phyloP scores from a whole-genome alignment of 192 early-diverging fungal species.

The Mortierella hygrophila region DNA sequence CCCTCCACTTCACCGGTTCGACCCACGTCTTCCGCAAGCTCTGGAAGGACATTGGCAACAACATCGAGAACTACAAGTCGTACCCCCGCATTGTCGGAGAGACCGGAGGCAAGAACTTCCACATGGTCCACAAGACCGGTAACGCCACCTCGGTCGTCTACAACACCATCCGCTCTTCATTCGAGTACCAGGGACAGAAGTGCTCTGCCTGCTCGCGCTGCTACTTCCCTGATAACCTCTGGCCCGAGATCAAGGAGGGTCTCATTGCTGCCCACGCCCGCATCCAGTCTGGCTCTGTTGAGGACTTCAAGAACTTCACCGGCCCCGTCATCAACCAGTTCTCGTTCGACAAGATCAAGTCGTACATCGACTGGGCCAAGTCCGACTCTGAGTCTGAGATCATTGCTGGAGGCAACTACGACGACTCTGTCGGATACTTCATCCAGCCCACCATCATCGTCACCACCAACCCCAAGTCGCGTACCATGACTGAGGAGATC shows the following conservation, averaged over 20 bases:
- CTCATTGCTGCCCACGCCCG: constrained; percentile 76
- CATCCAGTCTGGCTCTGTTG: constrained; percentile 88
- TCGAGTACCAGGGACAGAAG: constrained; percentile 99
- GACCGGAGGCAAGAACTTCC: constrained; percentile 99
- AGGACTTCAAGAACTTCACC: constrained; percentile 89
- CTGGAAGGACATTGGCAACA: constrained; percentile 92
- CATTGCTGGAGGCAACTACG: constrained; percentile 91
- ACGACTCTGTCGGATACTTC: constrained; percentile 90
- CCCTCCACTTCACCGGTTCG: constrained; percentile 96
- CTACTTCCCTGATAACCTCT: constrained; percentile 90
- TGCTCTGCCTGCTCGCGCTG: constrained; percentile 95
- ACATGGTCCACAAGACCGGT: constrained; percentile 88
- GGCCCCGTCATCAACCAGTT: constrained; percentile 94
- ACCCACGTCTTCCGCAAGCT: constrained; percentile 94
- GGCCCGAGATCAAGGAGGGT: constrained; percentile 77
- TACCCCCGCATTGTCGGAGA: constrained; percentile 99
- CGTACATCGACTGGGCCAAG: constrained; percentile 88
- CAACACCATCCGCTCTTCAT: constrained; percentile 92
- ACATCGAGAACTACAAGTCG: constrained; percentile 90
- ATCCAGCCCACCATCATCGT: constrained; percentile 92
- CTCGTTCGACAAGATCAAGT: constrained; percentile 93
- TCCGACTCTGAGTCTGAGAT: constrained; percentile 77
- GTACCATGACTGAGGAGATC: constrained; percentile 95
- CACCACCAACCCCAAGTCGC: constrained; percentile 84
- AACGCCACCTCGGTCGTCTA: constrained; percentile 83